Base-by-base conservation (phyloP, 352 stramenopile species). In the Paralagenidium karlingii region DNA sequence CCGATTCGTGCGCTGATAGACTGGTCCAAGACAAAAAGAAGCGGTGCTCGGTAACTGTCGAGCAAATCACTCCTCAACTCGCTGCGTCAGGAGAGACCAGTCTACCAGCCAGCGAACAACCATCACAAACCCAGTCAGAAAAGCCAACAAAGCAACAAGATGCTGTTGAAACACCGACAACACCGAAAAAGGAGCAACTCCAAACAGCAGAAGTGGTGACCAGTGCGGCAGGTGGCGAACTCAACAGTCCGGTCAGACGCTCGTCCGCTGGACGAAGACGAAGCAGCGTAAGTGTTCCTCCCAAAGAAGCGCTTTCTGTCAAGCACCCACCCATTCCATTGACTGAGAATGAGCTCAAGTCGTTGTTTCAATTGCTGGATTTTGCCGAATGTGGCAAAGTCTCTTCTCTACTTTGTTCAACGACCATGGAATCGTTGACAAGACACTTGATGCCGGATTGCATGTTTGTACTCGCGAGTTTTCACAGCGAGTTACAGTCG, bases 341-440 rank as follows among this genome's bases (percentile, higher is more conserved):
- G n/a, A n/a, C n/a, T n/a, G n/a, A n/a, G n/a, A n/a, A n/a, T n/a
- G n/a, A n/a, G n/a, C n/a, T 24, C 16, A 41, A 32, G 3, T 37
- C 45, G 8, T 62, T 82, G 27, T 82, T 82, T 38, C 62, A 70
- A 29, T 51, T 63, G 13, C 49, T 82, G 29, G 68, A 82, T 39
- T 46, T 38, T 11, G 54, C 68, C 20, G 57, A 55, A 0, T 79
- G 62, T 4, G 67, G 65, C 16, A 75, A 71, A 50, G 51, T 84
- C 16, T 63, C 55, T n/a, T 59, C 54, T 8, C 22, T 51, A 13
- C 47, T 55, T 0, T 43, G 80, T 25, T 19, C 47, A n/a, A 43
- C 43, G 7, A 62, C 49, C 0, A 51, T 84, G 40, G 63, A 64
- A 2, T 24, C 45, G 8, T 49, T 82, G 20, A 78, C 67, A 12